These are phyloP conservation scores for Kuraishia cidri DNA, from an alignment of 805 yeast genomes.

Conservation along the genomic window DNA sequence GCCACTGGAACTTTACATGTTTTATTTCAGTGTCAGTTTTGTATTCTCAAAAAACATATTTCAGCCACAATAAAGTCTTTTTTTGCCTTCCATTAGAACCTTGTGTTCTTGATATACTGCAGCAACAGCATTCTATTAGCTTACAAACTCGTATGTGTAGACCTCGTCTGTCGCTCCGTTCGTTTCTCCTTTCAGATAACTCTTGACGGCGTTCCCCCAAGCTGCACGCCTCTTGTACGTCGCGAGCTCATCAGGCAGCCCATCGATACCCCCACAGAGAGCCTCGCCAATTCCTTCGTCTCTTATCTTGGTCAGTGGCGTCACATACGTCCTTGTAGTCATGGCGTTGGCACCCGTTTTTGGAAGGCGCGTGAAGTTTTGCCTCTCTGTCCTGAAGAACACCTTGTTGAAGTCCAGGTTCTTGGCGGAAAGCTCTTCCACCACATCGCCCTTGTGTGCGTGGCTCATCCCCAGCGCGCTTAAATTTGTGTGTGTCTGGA, in stretches of 20 bases:
- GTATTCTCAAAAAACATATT: no score
- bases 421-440: slow-evolving; percentile 22
- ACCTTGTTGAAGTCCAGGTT: slow-evolving; percentile 34
- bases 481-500: slow-evolving; percentile 49
- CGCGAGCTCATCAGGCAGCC: slow-evolving; percentile 49
- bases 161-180: no score
- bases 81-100: no score
- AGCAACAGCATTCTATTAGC: no score
- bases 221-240: slow-evolving; percentile 52
- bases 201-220: slow-evolving; percentile 63
- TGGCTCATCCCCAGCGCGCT: slow-evolving; percentile 37
- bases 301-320: slow-evolving; percentile 39
- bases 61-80: no score
- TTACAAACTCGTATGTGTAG: no score
- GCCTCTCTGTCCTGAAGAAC: slow-evolving; percentile 55
- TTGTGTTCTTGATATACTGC: no score
- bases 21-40: no score
- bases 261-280: slow-evolving; percentile 53
- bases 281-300: slow-evolving; percentile 35
- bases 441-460: slow-evolving; percentile 23
- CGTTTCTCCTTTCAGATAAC: slow-evolving; percentile 26
- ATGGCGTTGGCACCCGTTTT: slow-evolving; percentile 34
- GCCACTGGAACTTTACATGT: no score
- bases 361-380: slow-evolving; percentile 44
- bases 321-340: slow-evolving; percentile 46